Evolutionary conservation across 2,329 filamentous ascomycete species (phyloP).

Genomic region (Taxawa tesnikishii): DNA sequence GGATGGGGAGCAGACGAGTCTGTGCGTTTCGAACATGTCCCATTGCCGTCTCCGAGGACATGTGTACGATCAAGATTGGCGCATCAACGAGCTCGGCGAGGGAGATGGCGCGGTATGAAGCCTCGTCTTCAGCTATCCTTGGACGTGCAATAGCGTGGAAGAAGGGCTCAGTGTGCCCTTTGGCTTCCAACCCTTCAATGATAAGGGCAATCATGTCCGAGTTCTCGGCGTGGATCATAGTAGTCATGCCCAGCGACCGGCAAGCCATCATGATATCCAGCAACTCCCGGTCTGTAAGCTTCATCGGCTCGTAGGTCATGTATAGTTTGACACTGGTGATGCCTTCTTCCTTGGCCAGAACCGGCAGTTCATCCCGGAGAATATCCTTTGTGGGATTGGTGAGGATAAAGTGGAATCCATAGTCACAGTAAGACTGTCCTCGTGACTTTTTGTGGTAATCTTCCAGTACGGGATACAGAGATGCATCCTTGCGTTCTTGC

Average conservation of each 20-base stretch:
- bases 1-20: conserved; percentile 20
- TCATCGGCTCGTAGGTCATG: conserved; percentile 40
- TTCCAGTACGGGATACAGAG: conserved; percentile 32
- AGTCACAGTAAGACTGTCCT: conserved; percentile 41
- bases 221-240: conserved; percentile 39
- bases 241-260: conserved; percentile 32
- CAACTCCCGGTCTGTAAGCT: conserved; percentile 37
- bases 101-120: conserved; percentile 38
- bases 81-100: conserved; percentile 37
- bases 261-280: conserved; percentile 38
- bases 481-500: conserved; percentile 34
- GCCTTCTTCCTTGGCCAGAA: conserved; percentile 26
- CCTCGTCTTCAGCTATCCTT: conserved; percentile 35
- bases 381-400: conserved; percentile 31
- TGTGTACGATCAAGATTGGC: conserved; percentile 42
- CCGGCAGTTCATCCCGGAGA: conserved; percentile 28
- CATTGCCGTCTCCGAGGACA: conserved; percentile 28
- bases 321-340: conserved; percentile 40
- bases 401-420: conserved; percentile 42
- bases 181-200: conserved; percentile 27
- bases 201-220: conserved; percentile 33
- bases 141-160: conserved; percentile 36
- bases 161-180: conserved; percentile 26
- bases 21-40: conserved; percentile 22
- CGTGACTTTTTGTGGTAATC: conserved; percentile 34